Evolutionary conservation across 2,329 filamentous ascomycete genomes (phyloP).

Genomic region (Colletotrichum sp.): DNA sequence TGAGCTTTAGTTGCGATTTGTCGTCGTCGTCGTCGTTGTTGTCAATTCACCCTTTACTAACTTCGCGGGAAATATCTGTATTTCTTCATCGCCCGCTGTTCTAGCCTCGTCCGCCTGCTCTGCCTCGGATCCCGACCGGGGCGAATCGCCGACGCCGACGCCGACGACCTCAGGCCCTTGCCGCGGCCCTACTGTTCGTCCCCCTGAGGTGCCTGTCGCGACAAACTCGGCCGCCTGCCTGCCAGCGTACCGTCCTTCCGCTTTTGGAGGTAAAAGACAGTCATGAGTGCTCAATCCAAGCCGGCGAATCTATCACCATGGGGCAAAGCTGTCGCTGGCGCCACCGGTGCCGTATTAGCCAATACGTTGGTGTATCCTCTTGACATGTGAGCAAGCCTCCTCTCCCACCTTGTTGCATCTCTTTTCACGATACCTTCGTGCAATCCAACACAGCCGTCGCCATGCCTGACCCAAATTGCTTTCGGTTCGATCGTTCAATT

Average conservation of each 20-base stretch:
- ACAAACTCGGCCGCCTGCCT: neutral
- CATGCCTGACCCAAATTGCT: neutral
- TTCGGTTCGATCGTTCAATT: neutral
- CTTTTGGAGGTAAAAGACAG: neutral
- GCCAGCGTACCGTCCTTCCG: neutral
- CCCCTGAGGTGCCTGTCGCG: neutral
- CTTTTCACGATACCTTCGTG: neutral
- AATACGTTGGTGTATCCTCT: conserved; percentile 96
- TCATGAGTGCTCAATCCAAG: conserved; percentile 67
- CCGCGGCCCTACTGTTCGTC: neutral
- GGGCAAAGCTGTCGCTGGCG: conserved; percentile 91
- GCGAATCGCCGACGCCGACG: conserved; percentile 12
- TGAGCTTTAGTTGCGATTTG: neutral
- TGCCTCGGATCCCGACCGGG: conserved; percentile 7
- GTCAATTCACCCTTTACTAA: neutral
- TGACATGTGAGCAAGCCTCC: conserved; percentile 77
- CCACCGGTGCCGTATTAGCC: conserved; percentile 89
- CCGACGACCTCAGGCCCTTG: neutral
- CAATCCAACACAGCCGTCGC: neutral
- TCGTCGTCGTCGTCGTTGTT: neutral
- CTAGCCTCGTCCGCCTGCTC: neutral
- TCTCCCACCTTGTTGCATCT: neutral
- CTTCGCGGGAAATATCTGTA: neutral
- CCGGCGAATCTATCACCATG: conserved; percentile 80
- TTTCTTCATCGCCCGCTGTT: neutral